Percentiles rank a stretch among this genome's conserved stretches.
Evolutionary conservation across 441 rosid species (phyloP).

Genomic region (Raphanus hybrid): DNA sequence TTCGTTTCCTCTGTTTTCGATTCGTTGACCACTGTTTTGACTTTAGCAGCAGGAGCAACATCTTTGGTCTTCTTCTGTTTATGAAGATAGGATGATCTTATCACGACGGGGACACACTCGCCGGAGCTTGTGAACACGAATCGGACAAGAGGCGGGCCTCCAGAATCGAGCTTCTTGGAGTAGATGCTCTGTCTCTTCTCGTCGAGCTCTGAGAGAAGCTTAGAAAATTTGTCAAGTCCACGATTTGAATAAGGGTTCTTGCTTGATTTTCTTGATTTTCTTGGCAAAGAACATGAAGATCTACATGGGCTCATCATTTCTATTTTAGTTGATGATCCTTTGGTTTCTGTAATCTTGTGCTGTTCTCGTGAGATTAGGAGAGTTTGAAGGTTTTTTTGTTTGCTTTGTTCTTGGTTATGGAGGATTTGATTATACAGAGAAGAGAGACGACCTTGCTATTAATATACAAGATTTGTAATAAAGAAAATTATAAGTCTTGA

Average conservation of each 20-base stretch:
- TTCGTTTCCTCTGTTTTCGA: conserved; percentile 33
- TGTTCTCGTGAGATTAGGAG: conserved; percentile 23
- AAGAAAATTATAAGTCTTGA: not conserved
- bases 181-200: conserved; percentile 67
- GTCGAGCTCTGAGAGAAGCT: conserved; percentile 65
- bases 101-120: conserved; percentile 64
- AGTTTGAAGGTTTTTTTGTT: not conserved
- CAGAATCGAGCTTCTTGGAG: conserved; percentile 52
- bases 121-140: conserved; percentile 58
- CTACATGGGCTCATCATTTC: conserved; percentile 33
- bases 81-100: conserved; percentile 44
- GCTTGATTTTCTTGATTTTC: conserved; percentile 46
- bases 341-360: conserved; percentile 15
- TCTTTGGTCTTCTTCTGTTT: conserved; percentile 30
- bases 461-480: conserved; percentile 33
- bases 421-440: conserved; percentile 27
- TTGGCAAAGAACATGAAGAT: conserved; percentile 50
- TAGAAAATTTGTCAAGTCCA: conserved; percentile 78
- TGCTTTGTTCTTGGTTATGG: conserved; percentile 11
- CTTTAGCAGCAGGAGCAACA: conserved; percentile 14
- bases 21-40: conserved; percentile 27
- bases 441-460: conserved; percentile 39
- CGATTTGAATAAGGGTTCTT: conserved; percentile 76
- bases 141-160: conserved; percentile 59
- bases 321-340: conserved; percentile 5